Base-by-base conservation (phyloP, 345 rosid genomes). In the Rhizophora mangle region DNA sequence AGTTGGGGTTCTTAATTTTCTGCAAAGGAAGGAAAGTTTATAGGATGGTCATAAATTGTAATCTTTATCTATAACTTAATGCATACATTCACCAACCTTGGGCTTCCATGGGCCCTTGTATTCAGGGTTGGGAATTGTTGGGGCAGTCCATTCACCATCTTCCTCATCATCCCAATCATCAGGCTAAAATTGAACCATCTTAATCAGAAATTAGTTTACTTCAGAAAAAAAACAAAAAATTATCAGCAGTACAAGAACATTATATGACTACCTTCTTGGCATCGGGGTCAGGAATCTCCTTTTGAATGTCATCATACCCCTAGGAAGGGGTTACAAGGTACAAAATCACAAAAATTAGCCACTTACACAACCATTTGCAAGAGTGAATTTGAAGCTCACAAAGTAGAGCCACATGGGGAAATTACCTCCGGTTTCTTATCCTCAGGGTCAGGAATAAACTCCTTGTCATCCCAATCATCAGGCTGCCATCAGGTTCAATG, bases 131-230 rank as follows among this genome's bases (percentile, higher is more conserved):
- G 97, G 74, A 65, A 90, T 88, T 61, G 99, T 96, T n/a, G 98
- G 94, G 68, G 90, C 77, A 39, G 96, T 88, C 99, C 99, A 96
- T 75, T 92, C 99, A 85, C 98, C 97, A 85, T 96, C 99, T 81
- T 96, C 99, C 79, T 96, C 96, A 5, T 92, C 99, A 82, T 96
- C 97, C 99, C 99, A 96, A 77, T 92, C 98, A 74, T 96, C 98
- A 63, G 99, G 98, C 99, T 96, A 78, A 39, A 68, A 36, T 37
- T 13, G 15, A 70, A 55, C 54, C 24, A 62, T 54, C 26, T 69
- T 52, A 62, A 62, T 76, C 3, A 77, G 68, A 32, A 58, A 54
- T 24, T 37, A 47, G 8, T 56, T 22, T 21, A 15, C 39, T 31
- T 19, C 19, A 66, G 5, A 30, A n/a, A 3, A 62, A 55, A 39